Conservation (phyloP, 75 land plant species). For the Pinus taeda region DNA sequence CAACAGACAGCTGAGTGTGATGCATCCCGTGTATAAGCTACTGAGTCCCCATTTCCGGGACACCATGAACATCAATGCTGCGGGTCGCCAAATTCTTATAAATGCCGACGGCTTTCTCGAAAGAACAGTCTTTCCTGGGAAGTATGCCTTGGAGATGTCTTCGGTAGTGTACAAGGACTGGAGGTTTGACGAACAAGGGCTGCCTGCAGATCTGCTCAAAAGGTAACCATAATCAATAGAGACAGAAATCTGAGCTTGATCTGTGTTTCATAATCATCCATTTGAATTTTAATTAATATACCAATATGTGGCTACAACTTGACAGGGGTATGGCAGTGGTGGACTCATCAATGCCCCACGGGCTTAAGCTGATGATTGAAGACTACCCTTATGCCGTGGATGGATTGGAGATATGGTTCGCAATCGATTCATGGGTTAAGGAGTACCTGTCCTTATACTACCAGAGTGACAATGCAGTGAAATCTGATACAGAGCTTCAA, state of each 20-base stretch:
- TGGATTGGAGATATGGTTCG: slow-evolving; percentile 41
- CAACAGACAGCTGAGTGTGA: slow-evolving; percentile 60
- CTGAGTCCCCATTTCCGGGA: slow-evolving; percentile 72
- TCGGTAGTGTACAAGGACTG: slow-evolving; percentile 49
- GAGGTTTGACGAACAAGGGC: slow-evolving; percentile 55
- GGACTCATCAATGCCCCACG: slow-evolving; percentile 31
- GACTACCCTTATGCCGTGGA: slow-evolving; percentile 67
- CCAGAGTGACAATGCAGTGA: slow-evolving; percentile 20
- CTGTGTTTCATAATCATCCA: neutral
- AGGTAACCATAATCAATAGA: slow-evolving; percentile 18
- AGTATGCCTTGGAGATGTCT: slow-evolving; percentile 53
- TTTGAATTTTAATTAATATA: neutral
- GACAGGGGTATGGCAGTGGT: slow-evolving; percentile 56
- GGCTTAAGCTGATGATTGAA: slow-evolving; percentile 48
- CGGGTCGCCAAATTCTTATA: slow-evolving; percentile 49
- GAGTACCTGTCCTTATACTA: slow-evolving; percentile 52
- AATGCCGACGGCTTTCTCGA: slow-evolving; percentile 64
- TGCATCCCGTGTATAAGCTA: slow-evolving; percentile 70
- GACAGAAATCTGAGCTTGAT: neutral
- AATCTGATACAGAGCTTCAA: slow-evolving; percentile 46
- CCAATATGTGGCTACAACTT: neutral
- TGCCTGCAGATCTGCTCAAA: slow-evolving; percentile 62
- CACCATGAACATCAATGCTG: slow-evolving; percentile 74
- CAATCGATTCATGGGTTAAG: neutral
- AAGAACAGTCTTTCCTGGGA: slow-evolving; percentile 33